Base-by-base conservation (phyloP, 495 filamentous ascomycete genomes). In the Melanomma pulvis-pyrius region DNA sequence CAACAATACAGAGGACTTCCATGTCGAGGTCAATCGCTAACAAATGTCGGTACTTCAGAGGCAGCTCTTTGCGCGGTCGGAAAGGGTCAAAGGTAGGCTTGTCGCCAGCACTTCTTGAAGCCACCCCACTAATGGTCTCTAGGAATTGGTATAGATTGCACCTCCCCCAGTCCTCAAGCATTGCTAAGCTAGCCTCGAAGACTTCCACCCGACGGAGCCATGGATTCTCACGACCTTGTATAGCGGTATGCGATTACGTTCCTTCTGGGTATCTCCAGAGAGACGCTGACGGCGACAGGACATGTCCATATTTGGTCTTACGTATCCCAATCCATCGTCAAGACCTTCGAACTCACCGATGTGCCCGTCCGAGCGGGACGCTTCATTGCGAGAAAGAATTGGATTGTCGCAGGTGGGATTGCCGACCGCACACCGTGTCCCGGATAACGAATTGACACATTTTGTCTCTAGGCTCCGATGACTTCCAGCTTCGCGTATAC, bases 251-350 rank as follows among this genome's bases (percentile, higher is more conserved):
- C 74, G 22, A n/a, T 25, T 17, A 1, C 59, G 44, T n/a, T n/a
- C n/a, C n/a, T n/a, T n/a, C n/a, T n/a, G 32, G 6, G 26, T n/a
- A 36, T 41, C 47, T 28, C 17, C 34, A 41, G 34, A 41, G 17
- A 51, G 11, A 26, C 36, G 56, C 61, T 65, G 51, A 65, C 32
- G 15, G 60, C 1, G 8, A 52, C 60, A 92, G 88, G 93, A 79
- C 94, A 98, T 83, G 96, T 96, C 74, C 93, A 98, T 81, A 97
- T 99, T 74, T 99, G 94, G 96, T 97, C 93, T 11, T 97, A 96
- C 80, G 94, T 97, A 78, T 92, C 93, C 52, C 96, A 96, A 79
- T 89, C 92, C 29, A 92, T 99, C 67, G 91, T 99, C 78, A 98
- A 98, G 82, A 97, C 96, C 17, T 99, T 99, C 80, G 96, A 99